Conservation (phyloP, 805 yeast genomes). For the Debaryomyces castellii region DNA sequence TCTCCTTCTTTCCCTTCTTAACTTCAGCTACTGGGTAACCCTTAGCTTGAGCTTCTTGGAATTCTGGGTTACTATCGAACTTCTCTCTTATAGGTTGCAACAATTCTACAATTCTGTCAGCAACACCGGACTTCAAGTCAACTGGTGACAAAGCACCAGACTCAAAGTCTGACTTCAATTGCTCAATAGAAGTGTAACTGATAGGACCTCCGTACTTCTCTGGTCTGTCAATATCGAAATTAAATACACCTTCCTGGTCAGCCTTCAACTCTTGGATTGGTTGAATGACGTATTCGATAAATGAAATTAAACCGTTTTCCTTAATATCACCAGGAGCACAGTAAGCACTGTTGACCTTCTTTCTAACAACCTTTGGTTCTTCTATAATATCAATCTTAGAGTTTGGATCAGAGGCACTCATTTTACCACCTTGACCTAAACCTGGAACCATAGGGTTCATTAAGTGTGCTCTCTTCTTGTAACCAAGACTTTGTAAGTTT, state of each 20-base stretch:
- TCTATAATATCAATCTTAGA: conserved; percentile 93
- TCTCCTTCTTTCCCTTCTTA: conserved; percentile 63
- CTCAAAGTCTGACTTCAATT: conserved; percentile 69
- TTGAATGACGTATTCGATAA: conserved; percentile 76
- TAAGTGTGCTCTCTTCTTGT: conserved; percentile 95
- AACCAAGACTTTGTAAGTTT: conserved; percentile 79
- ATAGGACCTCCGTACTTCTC: conserved; percentile 97
- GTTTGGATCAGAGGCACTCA: conserved; percentile 99
- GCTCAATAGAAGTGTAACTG: conserved; percentile 63
- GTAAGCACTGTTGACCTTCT: conserved; percentile 89
- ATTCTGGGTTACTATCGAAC: conserved; percentile 60
- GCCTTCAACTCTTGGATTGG: conserved; percentile 81
- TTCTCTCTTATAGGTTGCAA: conserved; percentile 83
- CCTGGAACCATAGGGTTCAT: conserved; percentile 99
- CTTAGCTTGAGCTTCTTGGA: conserved; percentile 66
- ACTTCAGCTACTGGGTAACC: conserved; percentile 82
- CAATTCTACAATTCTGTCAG: conserved; percentile 77
- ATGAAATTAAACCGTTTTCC: conserved; percentile 87
- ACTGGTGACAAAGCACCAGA: conserved; percentile 82
- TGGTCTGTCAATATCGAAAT: conserved; percentile 81
- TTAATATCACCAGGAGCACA: conserved; percentile 92
- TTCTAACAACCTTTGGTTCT: conserved; percentile 81
- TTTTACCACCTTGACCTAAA: conserved; percentile 92
- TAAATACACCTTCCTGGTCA: conserved; percentile 53
- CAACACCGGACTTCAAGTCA: conserved; percentile 89